Percentiles rank a stretch among this genome's conserved stretches.
These are phyloP conservation scores for Mycena vulgaris DNA, from an alignment of 768 basidiomycete species.

Conservation along the genomic window DNA sequence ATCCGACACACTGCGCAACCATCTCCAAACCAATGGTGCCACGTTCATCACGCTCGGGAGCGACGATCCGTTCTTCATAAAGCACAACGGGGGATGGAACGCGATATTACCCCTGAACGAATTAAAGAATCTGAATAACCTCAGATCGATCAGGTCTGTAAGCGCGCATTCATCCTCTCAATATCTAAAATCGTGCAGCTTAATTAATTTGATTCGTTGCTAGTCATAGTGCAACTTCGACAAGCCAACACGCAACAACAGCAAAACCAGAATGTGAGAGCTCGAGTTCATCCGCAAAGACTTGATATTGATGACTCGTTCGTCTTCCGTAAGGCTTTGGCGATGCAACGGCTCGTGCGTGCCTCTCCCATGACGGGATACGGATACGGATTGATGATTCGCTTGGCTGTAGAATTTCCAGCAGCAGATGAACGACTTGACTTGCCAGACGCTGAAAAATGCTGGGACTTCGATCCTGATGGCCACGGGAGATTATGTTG, in stretches of 20 bases:
- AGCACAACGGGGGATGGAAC: constrained; percentile 16
- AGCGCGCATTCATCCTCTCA: too few species aligned
- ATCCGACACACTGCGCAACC: too few species aligned
- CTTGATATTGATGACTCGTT: neutral
- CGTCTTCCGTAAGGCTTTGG: neutral
- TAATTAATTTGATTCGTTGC: too few species aligned
- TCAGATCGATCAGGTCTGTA: too few species aligned
- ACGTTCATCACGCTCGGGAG: too few species aligned
- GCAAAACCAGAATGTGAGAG: too few species aligned
- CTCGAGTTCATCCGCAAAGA: neutral
- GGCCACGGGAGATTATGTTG: neutral
- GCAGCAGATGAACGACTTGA: neutral
- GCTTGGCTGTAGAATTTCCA: neutral
- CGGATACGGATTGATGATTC: neutral
- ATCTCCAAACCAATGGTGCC: too few species aligned
- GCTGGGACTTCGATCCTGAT: neutral
- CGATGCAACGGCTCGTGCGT: too few species aligned
- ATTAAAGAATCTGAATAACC: too few species aligned
- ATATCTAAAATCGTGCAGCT: too few species aligned
- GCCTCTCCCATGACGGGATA: neutral
- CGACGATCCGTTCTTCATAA: constrained; percentile 18
- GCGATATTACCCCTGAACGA: constrained; percentile 1
- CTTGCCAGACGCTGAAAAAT: neutral
- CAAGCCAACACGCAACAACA: too few species aligned
- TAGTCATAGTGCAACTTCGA: too few species aligned